Evolutionary conservation across 768 basidiomycete species (phyloP), one percentile per base, ranked within the genome.

Genomic region (Cystofilobasidium ferigula): DNA sequence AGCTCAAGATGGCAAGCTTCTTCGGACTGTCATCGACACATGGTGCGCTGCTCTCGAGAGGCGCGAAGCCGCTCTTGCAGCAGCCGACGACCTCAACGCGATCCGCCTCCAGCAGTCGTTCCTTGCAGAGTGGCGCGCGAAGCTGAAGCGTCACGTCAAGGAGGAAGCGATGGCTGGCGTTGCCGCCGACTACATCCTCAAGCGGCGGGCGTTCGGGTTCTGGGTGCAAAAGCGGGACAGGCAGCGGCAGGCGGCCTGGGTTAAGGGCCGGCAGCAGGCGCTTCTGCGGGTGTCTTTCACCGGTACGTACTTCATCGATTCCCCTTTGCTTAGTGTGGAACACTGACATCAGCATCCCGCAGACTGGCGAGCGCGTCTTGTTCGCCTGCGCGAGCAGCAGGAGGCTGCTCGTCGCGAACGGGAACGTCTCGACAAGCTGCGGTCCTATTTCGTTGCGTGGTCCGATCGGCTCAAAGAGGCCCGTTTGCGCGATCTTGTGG

Each of bases 391-490:
- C 54, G 82, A 86, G 16, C 71, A 81, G 30, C 77, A 80, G 20
- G 77, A 90, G 54, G 81, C 81, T 63, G 79, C 81, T 62, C 83
- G 81, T 69, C 85, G 87, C 71, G 80, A 82, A 34, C 82, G 87
- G 69, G 78, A 87, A 69, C 80, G 82, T 69, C 76, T 80, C 18
- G 77, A 78, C 18, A 72, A 79, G 32, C 76, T 85, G 35, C 79
- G 81, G 36, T 77, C 76, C 35, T 82, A 81, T 20, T 90, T 88
- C 88, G 86, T 88, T 62, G 85, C 79, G 71, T 92, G 89, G 89
- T 78, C 84, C 72, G 87, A 86, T 62, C 82, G 80, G 34, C 88
- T 83, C 38, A 58, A 47, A 3, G 57, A 58, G 57, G 43, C 58
- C 28, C 56, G 57, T 8, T 32, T 64, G 26, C 54, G 42, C 12